A percentile compares a stretch with the other conserved stretches of the same genome.
phyloP scores from a whole-genome alignment of 768 basidiomycete species.

The Suillus brevipes region DNA sequence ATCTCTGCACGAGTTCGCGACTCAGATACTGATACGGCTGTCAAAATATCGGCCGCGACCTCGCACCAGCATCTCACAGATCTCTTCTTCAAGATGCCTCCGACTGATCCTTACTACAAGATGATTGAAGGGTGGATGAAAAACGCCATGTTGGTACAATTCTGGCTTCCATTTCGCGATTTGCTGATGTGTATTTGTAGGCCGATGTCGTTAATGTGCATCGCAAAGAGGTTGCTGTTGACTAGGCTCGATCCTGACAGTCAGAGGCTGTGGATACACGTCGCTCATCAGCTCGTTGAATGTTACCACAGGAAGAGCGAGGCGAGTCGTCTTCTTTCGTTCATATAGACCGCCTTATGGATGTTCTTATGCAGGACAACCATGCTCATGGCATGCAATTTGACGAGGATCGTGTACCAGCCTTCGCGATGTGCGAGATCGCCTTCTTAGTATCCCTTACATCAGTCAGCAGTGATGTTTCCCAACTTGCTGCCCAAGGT shows the following conservation, averaged over 20 bases:
- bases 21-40: conserved; percentile 58
- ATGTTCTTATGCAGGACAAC: conserved; percentile 32
- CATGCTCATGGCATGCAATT: conserved; percentile 52
- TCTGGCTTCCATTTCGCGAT: not conserved
- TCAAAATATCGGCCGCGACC: conserved; percentile 61
- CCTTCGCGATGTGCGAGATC: conserved; percentile 70
- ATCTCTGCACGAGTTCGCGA: conserved; percentile 58
- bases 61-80: conserved; percentile 49
- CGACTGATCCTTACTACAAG: conserved; percentile 37
- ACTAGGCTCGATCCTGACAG: conserved; percentile 59
- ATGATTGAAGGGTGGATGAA: conserved; percentile 47
- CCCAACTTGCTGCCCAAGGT: conserved; percentile 65
- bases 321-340: conserved; percentile 33
- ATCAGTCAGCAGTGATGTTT: conserved; percentile 66
- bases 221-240: conserved; percentile 57
- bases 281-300: conserved; percentile 60
- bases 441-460: conserved; percentile 71
- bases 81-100: conserved; percentile 43
- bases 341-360: conserved; percentile 8
- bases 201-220: conserved; percentile 38
- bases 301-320: conserved; percentile 50
- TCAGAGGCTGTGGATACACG: conserved; percentile 70
- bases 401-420: conserved; percentile 53
- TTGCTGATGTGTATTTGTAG: conserved; percentile 14
- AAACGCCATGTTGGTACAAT: conserved; percentile 43